These are phyloP conservation scores for Aspergillus conjunctus DNA, from an alignment of 495 filamentous ascomycete species.

Conservation along the genomic window DNA sequence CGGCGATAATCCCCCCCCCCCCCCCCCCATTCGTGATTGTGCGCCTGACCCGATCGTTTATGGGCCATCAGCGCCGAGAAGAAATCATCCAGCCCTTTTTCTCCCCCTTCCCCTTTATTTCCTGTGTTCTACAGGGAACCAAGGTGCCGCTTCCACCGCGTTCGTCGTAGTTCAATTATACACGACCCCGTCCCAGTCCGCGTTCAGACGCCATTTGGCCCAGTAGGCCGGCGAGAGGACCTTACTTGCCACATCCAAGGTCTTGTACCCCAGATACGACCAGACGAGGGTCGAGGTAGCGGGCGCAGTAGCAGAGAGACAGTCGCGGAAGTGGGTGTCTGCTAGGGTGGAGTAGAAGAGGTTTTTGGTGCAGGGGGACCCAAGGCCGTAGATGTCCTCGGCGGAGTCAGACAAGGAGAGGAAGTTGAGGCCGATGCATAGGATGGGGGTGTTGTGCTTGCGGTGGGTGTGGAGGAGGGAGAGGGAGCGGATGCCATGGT, in stretches of 20 bases:
- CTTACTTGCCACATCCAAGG: neutral
- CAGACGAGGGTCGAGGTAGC: constrained; percentile 44
- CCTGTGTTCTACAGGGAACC: too few species aligned
- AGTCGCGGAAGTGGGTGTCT: constrained; percentile 41
- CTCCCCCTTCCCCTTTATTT: constrained; percentile 16
- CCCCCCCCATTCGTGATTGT: constrained; percentile 30
- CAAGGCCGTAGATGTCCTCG: constrained; percentile 56
- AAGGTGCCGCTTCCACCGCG: too few species aligned
- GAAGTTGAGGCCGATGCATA: constrained; percentile 51
- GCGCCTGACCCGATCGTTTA: constrained; percentile 39
- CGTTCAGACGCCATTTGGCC: constrained; percentile 18
- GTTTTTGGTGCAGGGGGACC: constrained; percentile 48
- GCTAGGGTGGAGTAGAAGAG: constrained; percentile 37
- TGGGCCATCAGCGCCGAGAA: constrained; percentile 50
- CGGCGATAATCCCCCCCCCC: constrained; percentile 32
- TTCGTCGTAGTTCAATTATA: neutral
- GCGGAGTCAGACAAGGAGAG: constrained; percentile 40
- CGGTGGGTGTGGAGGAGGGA: constrained; percentile 40
- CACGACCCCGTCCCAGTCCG: constrained; percentile 38
- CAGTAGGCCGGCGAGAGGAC: constrained; percentile 23
- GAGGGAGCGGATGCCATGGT: constrained; percentile 38
- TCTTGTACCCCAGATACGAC: constrained; percentile 45
- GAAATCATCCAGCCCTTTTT: constrained; percentile 56
- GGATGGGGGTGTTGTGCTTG: constrained; percentile 33
- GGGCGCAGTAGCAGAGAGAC: constrained; percentile 36